These are phyloP conservation scores for Trichoderma parareesei DNA, from an alignment of 495 filamentous ascomycete genomes.

Conservation along the genomic window DNA sequence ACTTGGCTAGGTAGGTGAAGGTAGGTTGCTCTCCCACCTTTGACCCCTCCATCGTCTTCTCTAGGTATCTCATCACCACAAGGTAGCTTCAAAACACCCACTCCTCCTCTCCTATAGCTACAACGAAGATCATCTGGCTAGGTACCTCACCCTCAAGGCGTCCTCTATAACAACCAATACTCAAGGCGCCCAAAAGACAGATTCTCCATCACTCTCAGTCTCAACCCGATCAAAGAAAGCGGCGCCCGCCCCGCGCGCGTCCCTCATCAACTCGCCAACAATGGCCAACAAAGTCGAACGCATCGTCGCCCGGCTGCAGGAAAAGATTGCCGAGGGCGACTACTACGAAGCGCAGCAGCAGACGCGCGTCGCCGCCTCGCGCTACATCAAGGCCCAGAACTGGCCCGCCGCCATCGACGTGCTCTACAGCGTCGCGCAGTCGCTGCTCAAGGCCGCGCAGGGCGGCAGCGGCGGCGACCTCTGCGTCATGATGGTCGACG, in stretches of 20 bases:
- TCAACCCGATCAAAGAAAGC: background rate
- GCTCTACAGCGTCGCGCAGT: constrained; percentile 72
- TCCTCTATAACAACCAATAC: too few species aligned
- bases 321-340: constrained; percentile 81
- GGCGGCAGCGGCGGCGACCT: constrained; percentile 89
- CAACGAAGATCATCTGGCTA: too few species aligned
- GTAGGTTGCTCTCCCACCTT: background rate
- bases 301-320: constrained; percentile 42
- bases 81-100: background rate
- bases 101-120: constrained; percentile 7
- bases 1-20: too few species aligned
- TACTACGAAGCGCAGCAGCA: constrained; percentile 98
- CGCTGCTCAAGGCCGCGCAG: constrained; percentile 80
- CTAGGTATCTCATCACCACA: too few species aligned
- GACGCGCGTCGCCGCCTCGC: constrained; percentile 83
- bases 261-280: constrained; percentile 5
- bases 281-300: constrained; percentile 34
- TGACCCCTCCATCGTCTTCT: background rate
- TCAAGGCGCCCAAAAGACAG: too few species aligned
- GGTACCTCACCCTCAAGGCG: too few species aligned
- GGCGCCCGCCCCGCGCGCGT: too few species aligned
- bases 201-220: background rate
- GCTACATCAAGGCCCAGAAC: constrained; percentile 80
- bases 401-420: constrained; percentile 80
- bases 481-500: constrained; percentile 74